Conservation (phyloP, 2,329 filamentous ascomycete genomes). For the Taxawa tesnikishii region DNA sequence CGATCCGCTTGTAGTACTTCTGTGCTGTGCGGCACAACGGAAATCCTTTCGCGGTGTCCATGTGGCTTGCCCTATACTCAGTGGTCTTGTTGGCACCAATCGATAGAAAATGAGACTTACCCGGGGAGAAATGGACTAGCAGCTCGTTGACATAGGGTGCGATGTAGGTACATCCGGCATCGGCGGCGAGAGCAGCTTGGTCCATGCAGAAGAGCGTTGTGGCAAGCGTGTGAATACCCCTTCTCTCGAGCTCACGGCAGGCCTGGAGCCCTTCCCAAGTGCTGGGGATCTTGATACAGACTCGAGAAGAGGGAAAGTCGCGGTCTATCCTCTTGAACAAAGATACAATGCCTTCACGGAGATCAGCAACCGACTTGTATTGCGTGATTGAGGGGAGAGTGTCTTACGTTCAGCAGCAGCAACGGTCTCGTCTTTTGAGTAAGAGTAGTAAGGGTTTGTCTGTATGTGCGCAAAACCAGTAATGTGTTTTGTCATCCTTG, state of each 20-base stretch:
- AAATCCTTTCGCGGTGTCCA: conserved; percentile 38
- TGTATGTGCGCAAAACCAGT: conserved; percentile 7
- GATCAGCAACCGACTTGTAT: too few species aligned
- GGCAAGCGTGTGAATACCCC: conserved; percentile 46
- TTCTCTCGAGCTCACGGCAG: conserved; percentile 39
- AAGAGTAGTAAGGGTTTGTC: conserved; percentile 9
- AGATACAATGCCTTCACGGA: conserved; percentile 7
- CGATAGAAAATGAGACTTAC: conserved; percentile 1
- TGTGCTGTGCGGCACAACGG: conserved; percentile 40
- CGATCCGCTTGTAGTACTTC: conserved; percentile 34
- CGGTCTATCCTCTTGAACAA: conserved; percentile 4
- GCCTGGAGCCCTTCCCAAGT: conserved; percentile 54
- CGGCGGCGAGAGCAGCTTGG: conserved; percentile 46
- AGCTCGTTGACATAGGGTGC: conserved; percentile 55
- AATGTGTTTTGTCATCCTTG: conserved; percentile 5
- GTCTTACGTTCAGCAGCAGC: conserved; percentile 6
- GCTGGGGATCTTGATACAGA: conserved; percentile 52
- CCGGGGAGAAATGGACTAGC: conserved; percentile 37
- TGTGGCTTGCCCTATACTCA: conserved; percentile 24
- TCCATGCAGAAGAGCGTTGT: conserved; percentile 52
- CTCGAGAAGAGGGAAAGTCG: conserved; percentile 16
- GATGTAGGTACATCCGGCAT: conserved; percentile 48
- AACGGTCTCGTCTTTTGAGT: conserved; percentile 5
- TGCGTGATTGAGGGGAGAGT: conserved; percentile 1
- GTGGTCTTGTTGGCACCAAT: conserved; percentile 5